Evolutionary conservation across 768 basidiomycete species (phyloP), one percentile per base, ranked within the genome.

Genomic region (Termitomyces sp.): DNA sequence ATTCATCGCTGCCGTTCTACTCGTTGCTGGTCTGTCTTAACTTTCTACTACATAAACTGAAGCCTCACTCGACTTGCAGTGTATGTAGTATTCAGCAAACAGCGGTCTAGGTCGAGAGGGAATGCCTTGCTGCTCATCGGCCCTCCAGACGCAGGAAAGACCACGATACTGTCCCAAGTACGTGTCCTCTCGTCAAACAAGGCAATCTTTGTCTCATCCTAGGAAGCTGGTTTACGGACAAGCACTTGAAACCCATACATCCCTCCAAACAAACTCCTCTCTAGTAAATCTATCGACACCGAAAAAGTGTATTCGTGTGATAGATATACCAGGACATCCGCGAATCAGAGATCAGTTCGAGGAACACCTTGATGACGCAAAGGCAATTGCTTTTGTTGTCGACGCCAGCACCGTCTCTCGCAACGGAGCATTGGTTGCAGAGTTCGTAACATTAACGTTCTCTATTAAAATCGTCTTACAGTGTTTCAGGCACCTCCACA

Each of bases 261-360:
- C 92, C 0, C 75, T 94, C 68, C 92, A 94, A 69, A 78, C 80
- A 5, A 94, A 91, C 69, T 72, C 78, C 0, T 80, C 83, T 4
- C 63, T 77, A 5, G 69, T 87, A 36, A 59, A 71, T 5, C 64
- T 86, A n/a, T 68, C 79, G 2, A 68, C 72, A 6, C 61, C 74
- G 2, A 76, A 74, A 46, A 82, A 79, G 64, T 67, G 71, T 14
- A 68, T 88, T 48, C 81, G 77, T 43, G 71, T 89, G 13, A 75
- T 92, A 18, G 92, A 94, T 70, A 73, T 94, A 44, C 92, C 92
- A 8, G 92, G 92, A n/a, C 92, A 94, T 69, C 88, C 91, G 10
- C 82, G 92, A 44, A 80, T 94, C 57, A 74, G 91, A 33, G 82
- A 82, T 65, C 89, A 91, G 66, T 89, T 91, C 67, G 74, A 72